phyloP scores from a whole-genome alignment of 2,329 filamentous ascomycete species.

The Aspergillus aculeatinus region DNA sequence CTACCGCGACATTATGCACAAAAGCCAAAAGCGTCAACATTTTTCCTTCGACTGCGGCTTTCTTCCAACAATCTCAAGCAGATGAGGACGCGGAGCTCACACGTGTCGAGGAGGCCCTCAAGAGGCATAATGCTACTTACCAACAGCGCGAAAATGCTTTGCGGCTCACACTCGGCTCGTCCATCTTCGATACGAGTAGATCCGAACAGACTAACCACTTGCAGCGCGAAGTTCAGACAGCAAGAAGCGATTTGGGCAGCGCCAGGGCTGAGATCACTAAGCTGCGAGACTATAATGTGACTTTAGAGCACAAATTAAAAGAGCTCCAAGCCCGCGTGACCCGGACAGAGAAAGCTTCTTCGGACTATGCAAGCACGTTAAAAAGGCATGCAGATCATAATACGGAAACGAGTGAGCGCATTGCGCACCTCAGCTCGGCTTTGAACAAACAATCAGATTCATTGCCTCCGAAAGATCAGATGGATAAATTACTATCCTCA shows the following conservation, averaged over 20 bases:
- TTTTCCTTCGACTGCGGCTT: slow-evolving; percentile 27
- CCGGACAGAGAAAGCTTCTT: background rate
- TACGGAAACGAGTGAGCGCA: background rate
- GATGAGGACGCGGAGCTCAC: slow-evolving; percentile 21
- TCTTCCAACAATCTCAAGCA: slow-evolving; percentile 21
- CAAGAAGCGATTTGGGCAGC: background rate
- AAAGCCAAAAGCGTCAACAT: slow-evolving; percentile 20
- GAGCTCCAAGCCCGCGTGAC: slow-evolving; percentile 2
- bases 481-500: background rate
- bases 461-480: background rate
- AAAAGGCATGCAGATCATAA: background rate
- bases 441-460: background rate
- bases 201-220: slow-evolving; percentile 17
- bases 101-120: slow-evolving; percentile 23
- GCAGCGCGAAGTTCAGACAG: slow-evolving; percentile 14
- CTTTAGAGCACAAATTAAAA: slow-evolving; percentile 3
- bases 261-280: background rate
- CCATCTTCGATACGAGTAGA: slow-evolving; percentile 3
- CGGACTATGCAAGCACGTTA: background rate
- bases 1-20: slow-evolving; percentile 39
- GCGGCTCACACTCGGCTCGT: slow-evolving; percentile 10
- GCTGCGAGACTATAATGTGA: background rate
- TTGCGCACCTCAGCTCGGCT: background rate
- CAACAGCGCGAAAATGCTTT: slow-evolving; percentile 18
- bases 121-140: slow-evolving; percentile 16